These are phyloP conservation scores for Cryphonectria carpinicola DNA, from an alignment of 2,329 filamentous ascomycete genomes.

Conservation along the genomic window DNA sequence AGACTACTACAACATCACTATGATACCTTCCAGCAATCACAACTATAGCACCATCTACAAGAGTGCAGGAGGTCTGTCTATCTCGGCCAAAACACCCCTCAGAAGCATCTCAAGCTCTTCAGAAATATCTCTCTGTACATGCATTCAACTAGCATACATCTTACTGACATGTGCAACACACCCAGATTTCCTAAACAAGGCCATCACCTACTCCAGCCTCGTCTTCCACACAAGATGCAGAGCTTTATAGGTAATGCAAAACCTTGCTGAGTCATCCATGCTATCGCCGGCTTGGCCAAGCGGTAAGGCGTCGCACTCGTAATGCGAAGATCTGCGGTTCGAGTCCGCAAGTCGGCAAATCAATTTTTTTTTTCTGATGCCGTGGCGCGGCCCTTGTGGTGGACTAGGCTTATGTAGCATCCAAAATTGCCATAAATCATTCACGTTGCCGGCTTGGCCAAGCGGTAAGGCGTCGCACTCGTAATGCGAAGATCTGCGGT, in stretches of 20 bases:
- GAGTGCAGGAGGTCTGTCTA: too few relatives aligned
- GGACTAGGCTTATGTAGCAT: background rate
- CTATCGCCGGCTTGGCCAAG: constrained; percentile 27
- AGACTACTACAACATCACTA: background rate
- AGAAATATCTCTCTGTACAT: background rate
- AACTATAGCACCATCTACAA: background rate
- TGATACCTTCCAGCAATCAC: too few relatives aligned
- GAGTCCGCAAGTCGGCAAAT: constrained; percentile 27
- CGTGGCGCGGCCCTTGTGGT: too few relatives aligned
- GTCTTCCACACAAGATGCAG: background rate
- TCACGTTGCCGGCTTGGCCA: constrained; percentile 26
- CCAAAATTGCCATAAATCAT: background rate
- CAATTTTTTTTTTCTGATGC: background rate
- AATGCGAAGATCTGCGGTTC: constrained; percentile 31
- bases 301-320: constrained; percentile 29
- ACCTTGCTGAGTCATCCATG: background rate
- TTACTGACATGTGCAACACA: background rate
- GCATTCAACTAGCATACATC: background rate
- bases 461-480: constrained; percentile 29
- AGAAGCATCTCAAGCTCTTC: too few relatives aligned
- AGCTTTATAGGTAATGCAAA: background rate
- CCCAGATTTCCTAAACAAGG: background rate
- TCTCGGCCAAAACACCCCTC: too few relatives aligned
- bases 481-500: constrained; percentile 31
- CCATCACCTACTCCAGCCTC: background rate